These are phyloP conservation scores for Trichophyton rubrum DNA, from an alignment of 2,329 filamentous ascomycete species.

Conservation along the genomic window DNA sequence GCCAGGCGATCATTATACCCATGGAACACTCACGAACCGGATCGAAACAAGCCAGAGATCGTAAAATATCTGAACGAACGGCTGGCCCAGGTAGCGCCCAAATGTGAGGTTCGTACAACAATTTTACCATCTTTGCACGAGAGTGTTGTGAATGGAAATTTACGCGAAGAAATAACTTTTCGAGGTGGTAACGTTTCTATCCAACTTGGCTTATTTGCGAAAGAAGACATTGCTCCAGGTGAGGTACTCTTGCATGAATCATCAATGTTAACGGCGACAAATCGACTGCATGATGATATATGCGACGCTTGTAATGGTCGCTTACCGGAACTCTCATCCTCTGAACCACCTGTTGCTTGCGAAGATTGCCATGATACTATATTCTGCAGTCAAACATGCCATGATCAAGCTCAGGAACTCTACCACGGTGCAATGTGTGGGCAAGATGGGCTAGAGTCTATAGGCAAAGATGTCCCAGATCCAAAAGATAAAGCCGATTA, in stretches of 20 bases:
- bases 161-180: slow-evolving; percentile 10
- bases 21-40: slow-evolving; percentile 50
- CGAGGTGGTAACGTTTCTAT: slow-evolving; percentile 36
- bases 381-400: slow-evolving; percentile 48
- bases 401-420: slow-evolving; percentile 40
- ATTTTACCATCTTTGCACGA: slow-evolving; percentile 58
- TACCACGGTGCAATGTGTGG: slow-evolving; percentile 51
- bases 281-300: slow-evolving; percentile 69
- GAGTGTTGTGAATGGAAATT: slow-evolving; percentile 13
- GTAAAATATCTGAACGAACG: slow-evolving; percentile 59
- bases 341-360: slow-evolving; percentile 34
- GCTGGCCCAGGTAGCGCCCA: slow-evolving; percentile 58
- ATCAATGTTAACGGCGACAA: slow-evolving; percentile 78
- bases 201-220: slow-evolving; percentile 85
- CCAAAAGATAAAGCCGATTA: slow-evolving; percentile 46
- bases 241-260: slow-evolving; percentile 70
- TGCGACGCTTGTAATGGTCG: slow-evolving; percentile 80
- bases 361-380: slow-evolving; percentile 45
- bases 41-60: slow-evolving; percentile 42
- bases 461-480: slow-evolving; percentile 45
- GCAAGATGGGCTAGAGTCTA: slow-evolving; percentile 41
- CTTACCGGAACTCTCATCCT: slow-evolving; percentile 46
- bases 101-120: slow-evolving; percentile 65
- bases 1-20: slow-evolving; percentile 47
- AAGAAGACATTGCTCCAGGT: slow-evolving; percentile 62